These are phyloP conservation scores for Diaporthe sp. DNA, from an alignment of 2,329 filamentous ascomycete genomes.

Conservation along the genomic window DNA sequence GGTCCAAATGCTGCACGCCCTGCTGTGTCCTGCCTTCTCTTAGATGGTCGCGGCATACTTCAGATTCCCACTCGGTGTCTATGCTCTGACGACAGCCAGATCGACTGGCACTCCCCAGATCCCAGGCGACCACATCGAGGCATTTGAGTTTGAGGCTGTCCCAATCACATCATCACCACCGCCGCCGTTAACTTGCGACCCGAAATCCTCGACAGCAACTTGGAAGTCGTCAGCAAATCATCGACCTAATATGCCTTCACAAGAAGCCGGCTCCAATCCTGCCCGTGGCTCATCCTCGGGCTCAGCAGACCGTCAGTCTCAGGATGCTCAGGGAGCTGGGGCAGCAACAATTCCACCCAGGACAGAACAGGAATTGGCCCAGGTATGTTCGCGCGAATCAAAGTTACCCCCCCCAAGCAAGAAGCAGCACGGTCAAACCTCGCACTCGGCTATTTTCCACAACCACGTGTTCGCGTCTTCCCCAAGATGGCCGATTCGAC, in stretches of 20 bases:
- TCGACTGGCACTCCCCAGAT: slow-evolving; percentile 15
- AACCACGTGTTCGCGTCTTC: slow-evolving; percentile 18
- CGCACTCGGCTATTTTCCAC: slow-evolving; percentile 13
- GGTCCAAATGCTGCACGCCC: slow-evolving; percentile 6
- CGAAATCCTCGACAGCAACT: too few species aligned
- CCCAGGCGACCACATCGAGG: neutral
- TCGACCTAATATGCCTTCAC: slow-evolving; percentile 30
- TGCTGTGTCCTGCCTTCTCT: neutral
- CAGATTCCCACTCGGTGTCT: slow-evolving; percentile 17
- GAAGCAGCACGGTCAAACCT: neutral
- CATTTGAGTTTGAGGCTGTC: slow-evolving; percentile 1
- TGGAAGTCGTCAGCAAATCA: neutral
- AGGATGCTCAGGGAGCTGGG: neutral
- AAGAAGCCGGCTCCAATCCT: slow-evolving; percentile 14
- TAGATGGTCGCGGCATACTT: slow-evolving; percentile 4
- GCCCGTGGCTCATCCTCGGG: slow-evolving; percentile 16
- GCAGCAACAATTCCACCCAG: slow-evolving; percentile 7
- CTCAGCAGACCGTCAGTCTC: slow-evolving; percentile 9
- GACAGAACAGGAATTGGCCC: slow-evolving; percentile 36
- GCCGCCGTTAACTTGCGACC: neutral
- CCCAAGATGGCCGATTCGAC: neutral
- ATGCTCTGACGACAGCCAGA: slow-evolving; percentile 9
- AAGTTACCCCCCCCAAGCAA: neutral
- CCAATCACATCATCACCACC: neutral
- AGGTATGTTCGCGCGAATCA: slow-evolving; percentile 30